Evolutionary conservation across 2,329 filamentous ascomycete species (phyloP).

Genomic region (Colletotrichum gloeosporioides): DNA sequence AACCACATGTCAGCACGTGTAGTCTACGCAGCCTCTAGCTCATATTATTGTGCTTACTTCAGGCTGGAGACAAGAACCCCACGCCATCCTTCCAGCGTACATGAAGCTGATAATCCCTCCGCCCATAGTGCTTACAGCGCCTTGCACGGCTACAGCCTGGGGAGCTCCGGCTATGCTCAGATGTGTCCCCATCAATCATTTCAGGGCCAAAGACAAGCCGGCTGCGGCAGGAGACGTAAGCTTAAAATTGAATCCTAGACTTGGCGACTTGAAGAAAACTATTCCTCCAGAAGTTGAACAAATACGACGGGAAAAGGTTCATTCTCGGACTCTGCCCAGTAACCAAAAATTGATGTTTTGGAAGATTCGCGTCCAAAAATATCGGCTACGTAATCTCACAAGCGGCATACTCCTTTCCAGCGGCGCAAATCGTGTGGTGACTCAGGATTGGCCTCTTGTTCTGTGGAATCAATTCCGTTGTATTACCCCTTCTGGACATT

Average conservation of each 20-base stretch:
- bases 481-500: neutral
- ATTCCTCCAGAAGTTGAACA: accelerated
- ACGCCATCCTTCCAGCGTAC: neutral
- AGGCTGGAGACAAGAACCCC: neutral
- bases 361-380: neutral
- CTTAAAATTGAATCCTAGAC: neutral
- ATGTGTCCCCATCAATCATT: neutral
- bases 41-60: neutral
- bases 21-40: neutral
- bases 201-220: neutral
- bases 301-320: neutral
- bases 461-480: neutral
- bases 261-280: neutral
- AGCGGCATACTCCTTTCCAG: too few species aligned
- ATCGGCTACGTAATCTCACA: neutral
- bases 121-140: neutral
- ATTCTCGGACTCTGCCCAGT: neutral
- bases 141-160: neutral
- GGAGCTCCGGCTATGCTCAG: neutral
- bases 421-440: accelerated
- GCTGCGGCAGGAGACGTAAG: neutral
- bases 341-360: accelerated
- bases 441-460: neutral
- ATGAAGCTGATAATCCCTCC: neutral
- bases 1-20: neutral